A percentile compares a stretch with the other conserved stretches of the same genome.
Evolutionary conservation across 176 grass and related monocot species (phyloP).

Genomic region (Guadua angustifolia): DNA sequence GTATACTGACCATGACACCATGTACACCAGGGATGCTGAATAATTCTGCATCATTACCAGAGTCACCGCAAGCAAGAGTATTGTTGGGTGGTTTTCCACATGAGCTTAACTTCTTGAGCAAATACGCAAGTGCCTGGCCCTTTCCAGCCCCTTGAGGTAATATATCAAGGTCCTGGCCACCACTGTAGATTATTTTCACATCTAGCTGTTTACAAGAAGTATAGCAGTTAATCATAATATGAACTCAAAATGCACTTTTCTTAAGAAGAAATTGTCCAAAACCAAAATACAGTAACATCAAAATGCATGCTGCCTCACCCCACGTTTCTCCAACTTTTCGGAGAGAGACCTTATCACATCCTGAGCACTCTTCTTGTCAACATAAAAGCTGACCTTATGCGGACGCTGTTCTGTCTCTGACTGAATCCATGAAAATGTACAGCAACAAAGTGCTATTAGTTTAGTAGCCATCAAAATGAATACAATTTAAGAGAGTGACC

Average conservation of each 20-base stretch:
- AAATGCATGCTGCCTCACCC: slow-evolving; percentile 45
- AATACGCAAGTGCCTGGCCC: slow-evolving; percentile 89
- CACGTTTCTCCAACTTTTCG: slow-evolving; percentile 49
- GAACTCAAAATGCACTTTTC: background rate
- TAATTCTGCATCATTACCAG: slow-evolving; percentile 85
- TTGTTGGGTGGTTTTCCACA: slow-evolving; percentile 71
- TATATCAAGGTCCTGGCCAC: slow-evolving; percentile 82
- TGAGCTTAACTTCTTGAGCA: slow-evolving; percentile 78
- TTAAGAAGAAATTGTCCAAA: background rate
- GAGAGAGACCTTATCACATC: slow-evolving; percentile 70
- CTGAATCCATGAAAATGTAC: slow-evolving; percentile 49
- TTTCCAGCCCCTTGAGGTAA: slow-evolving; percentile 86
- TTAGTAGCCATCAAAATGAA: background rate
- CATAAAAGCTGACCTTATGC: slow-evolving; percentile 82
- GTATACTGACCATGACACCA: slow-evolving; percentile 81
- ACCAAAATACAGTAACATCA: background rate
- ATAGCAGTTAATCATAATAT: slow-evolving; percentile 23
- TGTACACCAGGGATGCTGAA: slow-evolving; percentile 82
- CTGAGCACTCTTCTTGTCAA: slow-evolving; percentile 66
- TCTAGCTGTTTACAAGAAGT: slow-evolving; percentile 64
- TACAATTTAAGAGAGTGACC: slow-evolving; percentile 2
- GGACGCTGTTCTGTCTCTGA: slow-evolving; percentile 28
- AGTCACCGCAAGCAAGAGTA: slow-evolving; percentile 89
- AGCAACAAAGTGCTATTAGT: background rate
- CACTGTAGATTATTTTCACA: slow-evolving; percentile 93